Conservation (phyloP, 139 green algal genomes). For the Nannochloris sp. region DNA sequence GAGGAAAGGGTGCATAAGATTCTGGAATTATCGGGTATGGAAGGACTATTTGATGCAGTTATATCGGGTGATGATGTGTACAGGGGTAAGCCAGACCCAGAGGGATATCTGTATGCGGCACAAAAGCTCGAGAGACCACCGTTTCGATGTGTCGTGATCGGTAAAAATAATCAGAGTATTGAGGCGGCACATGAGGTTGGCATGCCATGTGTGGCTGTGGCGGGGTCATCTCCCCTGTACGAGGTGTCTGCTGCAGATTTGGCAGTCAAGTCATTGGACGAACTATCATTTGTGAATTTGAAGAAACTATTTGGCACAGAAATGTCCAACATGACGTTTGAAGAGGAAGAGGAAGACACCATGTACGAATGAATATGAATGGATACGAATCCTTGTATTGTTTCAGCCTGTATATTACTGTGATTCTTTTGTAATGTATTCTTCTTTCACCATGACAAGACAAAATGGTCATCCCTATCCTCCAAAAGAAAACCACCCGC, state of each 20-base stretch:
- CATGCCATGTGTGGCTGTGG: slow-evolving; percentile 83
- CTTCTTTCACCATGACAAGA: background rate
- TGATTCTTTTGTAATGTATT: background rate
- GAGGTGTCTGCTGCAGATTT: slow-evolving; percentile 81
- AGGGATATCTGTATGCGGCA: slow-evolving; percentile 63
- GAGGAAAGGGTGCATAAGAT: slow-evolving; percentile 32
- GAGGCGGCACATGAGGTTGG: slow-evolving; percentile 82
- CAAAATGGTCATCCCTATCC: background rate
- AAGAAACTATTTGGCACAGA: slow-evolving; percentile 85
- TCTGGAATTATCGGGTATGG: slow-evolving; percentile 45
- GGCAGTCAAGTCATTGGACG: slow-evolving; percentile 69
- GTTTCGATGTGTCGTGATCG: slow-evolving; percentile 83
- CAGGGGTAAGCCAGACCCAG: slow-evolving; percentile 59
- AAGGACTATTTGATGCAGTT: slow-evolving; percentile 55
- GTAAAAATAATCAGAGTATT: slow-evolving; percentile 66
- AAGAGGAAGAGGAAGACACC: background rate
- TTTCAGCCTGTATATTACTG: background rate
- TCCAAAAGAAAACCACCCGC: slow-evolving; percentile 6
- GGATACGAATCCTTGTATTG: background rate
- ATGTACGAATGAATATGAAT: slow-evolving; percentile 1
- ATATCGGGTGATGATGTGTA: slow-evolving; percentile 71
- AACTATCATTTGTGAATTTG: slow-evolving; percentile 84
- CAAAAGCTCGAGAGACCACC: slow-evolving; percentile 67
- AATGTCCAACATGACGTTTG: slow-evolving; percentile 17
- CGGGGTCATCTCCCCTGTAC: slow-evolving; percentile 66